Percentiles rank a stretch among this genome's conserved stretches.
Evolutionary conservation across 495 filamentous ascomycete genomes (phyloP).

Genomic region (Penicillium bovifimosum): DNA sequence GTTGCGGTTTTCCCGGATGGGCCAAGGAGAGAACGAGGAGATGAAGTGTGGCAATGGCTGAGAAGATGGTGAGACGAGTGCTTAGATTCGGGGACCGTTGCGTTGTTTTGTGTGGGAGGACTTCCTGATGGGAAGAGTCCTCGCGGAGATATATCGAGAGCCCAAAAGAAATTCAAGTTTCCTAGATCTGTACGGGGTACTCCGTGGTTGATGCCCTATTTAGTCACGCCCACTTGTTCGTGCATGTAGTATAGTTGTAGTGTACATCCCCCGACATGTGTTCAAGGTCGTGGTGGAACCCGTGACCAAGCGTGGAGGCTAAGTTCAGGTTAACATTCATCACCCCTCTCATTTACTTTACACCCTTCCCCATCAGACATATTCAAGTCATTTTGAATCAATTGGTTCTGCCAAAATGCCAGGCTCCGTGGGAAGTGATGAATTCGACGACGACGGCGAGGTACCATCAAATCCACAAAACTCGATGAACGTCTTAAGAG

Average conservation of each 20-base stretch:
- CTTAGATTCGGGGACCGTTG: constrained; percentile 10
- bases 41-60: constrained; percentile 15
- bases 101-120: constrained; percentile 9
- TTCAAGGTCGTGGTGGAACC: neutral
- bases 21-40: constrained; percentile 21
- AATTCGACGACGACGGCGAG: constrained; percentile 3
- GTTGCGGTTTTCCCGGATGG: constrained; percentile 27
- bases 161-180: constrained; percentile 13
- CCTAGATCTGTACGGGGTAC: no score
- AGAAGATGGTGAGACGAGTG: constrained; percentile 14
- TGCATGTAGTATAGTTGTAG: neutral
- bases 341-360: neutral
- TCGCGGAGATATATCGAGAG: constrained; percentile 22
- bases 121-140: constrained; percentile 20
- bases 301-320: constrained; percentile 7
- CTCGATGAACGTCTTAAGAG: neutral
- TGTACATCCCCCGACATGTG: neutral
- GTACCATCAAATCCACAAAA: neutral
- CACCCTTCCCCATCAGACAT: neutral
- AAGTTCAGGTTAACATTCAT: neutral
- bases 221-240: neutral
- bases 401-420: neutral
- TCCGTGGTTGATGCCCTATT: no score
- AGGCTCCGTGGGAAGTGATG: constrained; percentile 1
- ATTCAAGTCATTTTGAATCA: neutral